Conservation (phyloP, 345 rosid genomes). For the Physaria fendleri region DNA sequence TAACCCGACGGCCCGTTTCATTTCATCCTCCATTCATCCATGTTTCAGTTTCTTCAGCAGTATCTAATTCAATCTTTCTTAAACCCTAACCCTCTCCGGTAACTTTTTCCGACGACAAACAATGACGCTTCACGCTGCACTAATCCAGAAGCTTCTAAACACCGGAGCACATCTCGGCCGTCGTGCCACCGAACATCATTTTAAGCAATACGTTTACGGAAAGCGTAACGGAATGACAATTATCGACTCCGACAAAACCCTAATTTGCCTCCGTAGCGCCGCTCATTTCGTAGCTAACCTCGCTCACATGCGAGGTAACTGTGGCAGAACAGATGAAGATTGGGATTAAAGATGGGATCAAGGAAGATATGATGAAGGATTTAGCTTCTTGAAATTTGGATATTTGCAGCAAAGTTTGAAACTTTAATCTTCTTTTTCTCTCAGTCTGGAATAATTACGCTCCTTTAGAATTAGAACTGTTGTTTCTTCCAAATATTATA, state of each 20-base stretch:
- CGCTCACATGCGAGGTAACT: constrained; percentile 45
- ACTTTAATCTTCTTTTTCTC: no score
- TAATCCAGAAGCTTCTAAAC: constrained; percentile 82
- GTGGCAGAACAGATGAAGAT: no score
- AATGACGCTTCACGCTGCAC: constrained; percentile 80
- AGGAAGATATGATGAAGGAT: no score
- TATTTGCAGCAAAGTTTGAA: no score
- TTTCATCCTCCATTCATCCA: background rate
- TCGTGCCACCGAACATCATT: constrained; percentile 66
- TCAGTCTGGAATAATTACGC: no score
- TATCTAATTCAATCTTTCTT: constrained; percentile 14
- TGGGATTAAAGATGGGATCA: no score
- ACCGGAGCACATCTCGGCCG: constrained; percentile 84
- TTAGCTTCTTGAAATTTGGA: no score
- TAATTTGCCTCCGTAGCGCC: constrained; percentile 86
- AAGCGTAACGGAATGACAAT: constrained; percentile 56
- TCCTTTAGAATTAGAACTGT: no score
- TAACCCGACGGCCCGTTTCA: background rate
- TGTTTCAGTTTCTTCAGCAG: background rate
- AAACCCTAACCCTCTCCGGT: constrained; percentile 24
- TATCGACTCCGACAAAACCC: constrained; percentile 83
- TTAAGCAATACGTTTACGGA: constrained; percentile 76
- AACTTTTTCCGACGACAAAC: background rate
- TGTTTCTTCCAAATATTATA: no score
- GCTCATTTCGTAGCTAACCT: constrained; percentile 64